Base-by-base conservation (phyloP, 2,329 filamentous ascomycete species). In the Talaromyces sp. region DNA sequence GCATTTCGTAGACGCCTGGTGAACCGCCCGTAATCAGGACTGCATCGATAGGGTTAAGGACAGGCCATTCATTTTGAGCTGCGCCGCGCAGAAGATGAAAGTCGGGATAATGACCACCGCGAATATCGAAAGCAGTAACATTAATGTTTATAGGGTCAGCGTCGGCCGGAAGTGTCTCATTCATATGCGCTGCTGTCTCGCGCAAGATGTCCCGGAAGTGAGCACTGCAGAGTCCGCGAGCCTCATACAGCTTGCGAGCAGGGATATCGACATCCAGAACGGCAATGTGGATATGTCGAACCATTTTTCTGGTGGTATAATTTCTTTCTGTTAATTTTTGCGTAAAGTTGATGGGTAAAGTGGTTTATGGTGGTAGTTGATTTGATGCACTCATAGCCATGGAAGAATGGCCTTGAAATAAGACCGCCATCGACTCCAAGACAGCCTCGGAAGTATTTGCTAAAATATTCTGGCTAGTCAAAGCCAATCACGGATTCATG, bases 1-100 rank as follows among this genome's bases (percentile, higher is more conserved):
- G 48, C 37, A 66, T 55, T 41, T 68, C 60, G 43, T 70, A 70
- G 10, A 64, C 64, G 1, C 64, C 66, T 0, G 67, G 61, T 1
- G 60, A 57, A 8, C 66, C 65, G 27, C 69, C 70, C 9, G 70
- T 72, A 42, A 72, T 68, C 16, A 72, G 44, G 52, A 70, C 60
- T 6, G 52, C 67, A 35, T 69, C 62, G 27, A 70, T 66, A 6
- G 60, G 58, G 35, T 44, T 54, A 22, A 49, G 39, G 1, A 61
- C 56, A n/a, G 51, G 52, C 16, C 41, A 48, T 20, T 59, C 51
- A 10, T 55, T 7, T 32, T 59, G 49, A 5, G 19, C 20, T 8
- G 48, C 37, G 30, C 61, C 60, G 41, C 60, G 60, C 13, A 64
- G 41, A 11, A 56, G 51, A 33, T 59, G 54, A 14, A 65, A 55